phyloP scores from a whole-genome alignment of 305 asterid species.

The Solanum hybrid region DNA sequence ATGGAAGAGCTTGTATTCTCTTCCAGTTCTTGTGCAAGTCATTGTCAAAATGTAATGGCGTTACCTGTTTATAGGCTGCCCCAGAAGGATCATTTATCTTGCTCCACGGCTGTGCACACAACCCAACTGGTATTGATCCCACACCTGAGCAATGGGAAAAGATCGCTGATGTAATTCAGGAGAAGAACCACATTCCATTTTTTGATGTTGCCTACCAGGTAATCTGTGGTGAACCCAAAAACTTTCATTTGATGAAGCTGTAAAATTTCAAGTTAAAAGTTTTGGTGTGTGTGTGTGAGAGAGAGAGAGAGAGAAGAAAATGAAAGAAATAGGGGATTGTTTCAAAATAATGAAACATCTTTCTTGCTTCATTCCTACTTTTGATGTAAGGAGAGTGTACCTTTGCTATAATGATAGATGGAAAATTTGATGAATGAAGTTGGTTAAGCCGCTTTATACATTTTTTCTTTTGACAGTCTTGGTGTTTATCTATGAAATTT shows the following conservation, averaged over 20 bases:
- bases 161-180: conserved; percentile 86
- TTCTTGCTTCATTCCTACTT: background rate
- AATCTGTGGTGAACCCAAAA: background rate
- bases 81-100: conserved; percentile 90
- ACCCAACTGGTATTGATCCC: conserved; percentile 99
- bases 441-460: background rate
- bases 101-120: conserved; percentile 98
- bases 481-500: background rate
- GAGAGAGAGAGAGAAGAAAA: background rate
- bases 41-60: background rate
- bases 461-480: background rate
- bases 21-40: background rate
- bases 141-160: conserved; percentile 83
- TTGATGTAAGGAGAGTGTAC: background rate
- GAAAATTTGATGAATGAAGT: background rate
- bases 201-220: conserved; percentile 99
- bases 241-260: background rate
- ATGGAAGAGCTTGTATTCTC: background rate
- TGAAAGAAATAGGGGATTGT: background rate
- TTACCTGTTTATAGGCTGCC: conserved; percentile 53
- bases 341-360: background rate
- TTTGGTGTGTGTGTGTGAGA: background rate
- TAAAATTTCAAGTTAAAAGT: background rate
- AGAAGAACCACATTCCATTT: conserved; percentile 86
- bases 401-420: background rate